Evolutionary conservation across 768 basidiomycete species (phyloP).

Genomic region (Strobilomyces dryophilus): DNA sequence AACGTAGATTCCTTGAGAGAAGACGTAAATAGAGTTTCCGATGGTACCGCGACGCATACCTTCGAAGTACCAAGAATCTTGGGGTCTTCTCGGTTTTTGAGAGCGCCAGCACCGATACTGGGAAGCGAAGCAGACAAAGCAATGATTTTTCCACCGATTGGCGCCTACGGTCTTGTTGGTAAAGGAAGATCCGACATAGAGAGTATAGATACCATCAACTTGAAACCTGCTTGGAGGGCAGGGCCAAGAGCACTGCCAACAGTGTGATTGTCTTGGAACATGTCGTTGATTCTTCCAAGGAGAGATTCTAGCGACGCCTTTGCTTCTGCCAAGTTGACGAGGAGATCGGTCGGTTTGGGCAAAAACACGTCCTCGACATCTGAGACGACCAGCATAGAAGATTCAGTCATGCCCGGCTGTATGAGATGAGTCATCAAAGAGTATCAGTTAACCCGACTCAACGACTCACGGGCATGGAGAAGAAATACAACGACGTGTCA

Average conservation of each 20-base stretch:
- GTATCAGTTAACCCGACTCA: not conserved
- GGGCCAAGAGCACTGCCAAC: constrained; percentile 94
- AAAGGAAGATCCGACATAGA: not conserved
- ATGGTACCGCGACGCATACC: constrained; percentile 35
- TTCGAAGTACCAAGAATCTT: constrained; percentile 94
- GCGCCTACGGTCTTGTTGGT: constrained; percentile 45
- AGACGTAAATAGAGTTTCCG: not conserved
- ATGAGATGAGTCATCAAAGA: not conserved
- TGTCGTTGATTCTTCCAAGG: constrained; percentile 81
- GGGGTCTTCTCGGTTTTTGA: constrained; percentile 96
- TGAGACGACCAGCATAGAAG: constrained; percentile 94
- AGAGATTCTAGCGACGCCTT: constrained; percentile 76
- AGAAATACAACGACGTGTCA: constrained; percentile 93
- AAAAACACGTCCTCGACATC: constrained; percentile 97
- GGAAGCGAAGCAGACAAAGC: constrained; percentile 85
- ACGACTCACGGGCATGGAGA: constrained; percentile 68
- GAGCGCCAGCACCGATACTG: constrained; percentile 80
- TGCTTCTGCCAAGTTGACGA: constrained; percentile 89
- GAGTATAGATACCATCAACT: constrained; percentile 67
- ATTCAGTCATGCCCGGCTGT: constrained; percentile 68
- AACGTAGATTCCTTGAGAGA: constrained; percentile 74
- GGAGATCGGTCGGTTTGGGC: constrained; percentile 93
- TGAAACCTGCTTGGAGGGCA: constrained; percentile 92
- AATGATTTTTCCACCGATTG: constrained; percentile 93
- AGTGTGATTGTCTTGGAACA: constrained; percentile 96